A percentile compares a stretch with the other conserved stretches of the same genome.
Conservation (phyloP, 2,329 filamentous ascomycete species). For the Ophiocordyceps camponoti-leonardi region DNA sequence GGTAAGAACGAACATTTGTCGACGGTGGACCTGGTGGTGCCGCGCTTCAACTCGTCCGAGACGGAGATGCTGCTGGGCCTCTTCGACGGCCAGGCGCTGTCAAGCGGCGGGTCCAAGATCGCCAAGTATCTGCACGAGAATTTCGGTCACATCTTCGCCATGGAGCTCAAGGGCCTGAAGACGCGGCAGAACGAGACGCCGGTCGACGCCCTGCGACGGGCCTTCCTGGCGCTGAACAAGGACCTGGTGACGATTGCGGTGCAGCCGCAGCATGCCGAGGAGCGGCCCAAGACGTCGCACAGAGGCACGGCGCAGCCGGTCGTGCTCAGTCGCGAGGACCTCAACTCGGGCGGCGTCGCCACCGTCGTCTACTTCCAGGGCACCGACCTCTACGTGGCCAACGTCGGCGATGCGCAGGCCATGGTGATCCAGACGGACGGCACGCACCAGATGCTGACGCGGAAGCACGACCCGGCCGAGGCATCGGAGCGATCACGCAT, state of each 20-base stretch:
- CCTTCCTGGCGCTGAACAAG: slow-evolving; percentile 84
- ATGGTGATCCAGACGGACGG: slow-evolving; percentile 85
- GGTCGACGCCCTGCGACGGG: slow-evolving; percentile 64
- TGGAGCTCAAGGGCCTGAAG: slow-evolving; percentile 63
- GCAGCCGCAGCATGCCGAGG: slow-evolving; percentile 64
- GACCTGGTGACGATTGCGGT: slow-evolving; percentile 76
- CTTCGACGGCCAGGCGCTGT: slow-evolving; percentile 86
- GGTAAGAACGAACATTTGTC: slow-evolving; percentile 90
- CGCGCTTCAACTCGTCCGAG: slow-evolving; percentile 76
- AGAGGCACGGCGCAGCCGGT: slow-evolving; percentile 56
- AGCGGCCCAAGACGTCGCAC: slow-evolving; percentile 48
- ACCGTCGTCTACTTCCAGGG: slow-evolving; percentile 81
- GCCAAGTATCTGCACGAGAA: slow-evolving; percentile 95
- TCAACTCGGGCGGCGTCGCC: slow-evolving; percentile 78
- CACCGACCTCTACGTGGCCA: slow-evolving; percentile 84
- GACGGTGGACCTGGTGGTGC: slow-evolving; percentile 88
- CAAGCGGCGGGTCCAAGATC: slow-evolving; percentile 82
- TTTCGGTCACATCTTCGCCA: slow-evolving; percentile 68
- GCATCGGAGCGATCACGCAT: slow-evolving; percentile 71
- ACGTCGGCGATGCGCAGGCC: slow-evolving; percentile 91
- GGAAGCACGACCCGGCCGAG: slow-evolving; percentile 87
- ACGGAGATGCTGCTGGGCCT: slow-evolving; percentile 84
- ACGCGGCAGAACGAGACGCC: slow-evolving; percentile 54
- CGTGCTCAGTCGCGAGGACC: slow-evolving; percentile 72
- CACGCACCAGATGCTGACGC: slow-evolving; percentile 64